Evolutionary conservation across 108 stramenopile genomes (phyloP), one percentile per base, ranked within the genome.

Genomic region (Cyclotella choctawhatcheeana): DNA sequence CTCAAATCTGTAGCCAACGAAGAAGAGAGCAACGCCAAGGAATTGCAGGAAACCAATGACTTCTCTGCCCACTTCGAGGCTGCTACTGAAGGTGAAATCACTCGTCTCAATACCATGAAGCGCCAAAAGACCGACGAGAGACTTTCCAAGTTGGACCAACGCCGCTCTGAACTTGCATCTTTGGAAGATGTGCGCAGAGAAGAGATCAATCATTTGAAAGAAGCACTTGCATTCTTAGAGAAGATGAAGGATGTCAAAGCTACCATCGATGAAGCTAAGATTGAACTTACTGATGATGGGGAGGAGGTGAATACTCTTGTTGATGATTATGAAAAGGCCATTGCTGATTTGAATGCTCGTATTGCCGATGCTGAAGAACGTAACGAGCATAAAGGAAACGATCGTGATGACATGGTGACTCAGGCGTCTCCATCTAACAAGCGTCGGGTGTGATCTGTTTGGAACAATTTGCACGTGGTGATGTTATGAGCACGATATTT

Each of bases 31-130:
- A 44, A 34, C 18, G 16, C 59, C 5, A 51, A 37, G 16, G 67
- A 80, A 52, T 29, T 76, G 22, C 33, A 62, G 20, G 79, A 72
- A 44, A 56, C 70, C 18, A 64, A 56, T n/a, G 75, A 63, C 3
- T 64, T 51, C 32, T 50, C 67, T 16, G 21, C 70, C 22, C 69
- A 81, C 53, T 62, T 86, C 30, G 65, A 75, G 52, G 76, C 64
- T 10, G 79, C 75, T 17, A 62, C 59, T 29, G 37, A 77, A 37
- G 69, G 66, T 12, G 76, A 86, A 70, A 54, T 67, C 21, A 51
- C 17, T 24, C 65, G 56, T 29, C 55, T 74, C 31, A 58, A 83
- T 5, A 70, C 52, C 25, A 44, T 81, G 64, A 78, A 70, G 33
- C 54, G 58, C 20, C 67, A 78, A 50, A 65, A 69, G 56, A 55